Evolutionary conservation across 768 basidiomycete genomes (phyloP), one percentile per base, ranked within the genome.

Genomic region (Paxillus ammoniavirescens): DNA sequence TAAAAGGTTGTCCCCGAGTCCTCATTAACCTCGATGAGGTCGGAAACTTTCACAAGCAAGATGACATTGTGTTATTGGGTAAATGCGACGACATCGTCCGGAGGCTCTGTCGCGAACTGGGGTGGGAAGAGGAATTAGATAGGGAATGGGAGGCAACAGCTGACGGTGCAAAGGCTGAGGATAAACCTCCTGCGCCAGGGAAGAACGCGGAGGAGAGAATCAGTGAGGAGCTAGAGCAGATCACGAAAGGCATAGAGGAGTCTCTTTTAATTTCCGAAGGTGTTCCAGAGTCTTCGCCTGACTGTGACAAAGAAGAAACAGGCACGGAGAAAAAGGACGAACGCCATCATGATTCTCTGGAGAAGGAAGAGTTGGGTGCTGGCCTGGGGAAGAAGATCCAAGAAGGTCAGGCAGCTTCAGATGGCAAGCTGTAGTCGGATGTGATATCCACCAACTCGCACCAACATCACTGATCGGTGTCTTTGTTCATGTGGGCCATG

Each of bases 1-100:
- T 88, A 4, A 54, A 71, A 2, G 59, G 60, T 8, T 91, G 86
- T 61, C 92, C 89, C 3, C 86, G 95, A 2, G 78, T 96, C n/a
- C 78, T 98, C 30, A 85, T 98, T 70, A 97, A 97, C 66, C 76
- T 93, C 42, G 93, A 96, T 54, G 69, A 69, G 2, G 95, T 92
- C 2, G 93, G 93, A 1, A 73, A 82, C 61, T 77, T 90, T 47
- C 77, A 83, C 2, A 70, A 74, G 31, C 61, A 75, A 14, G 77
- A 84, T 50, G 89, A 91, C 60, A 73, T 89, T 3, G 71, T 89
- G 40, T 67, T 84, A 2, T 75, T 91, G 5, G 86, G 86, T 12
- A 80, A 84, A 61, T 90, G 89, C 58, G 91, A 93, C 68, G 79
- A 82, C 2, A 74, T 84, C 42, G 79, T 91, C 10, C 70, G 72